Evolutionary conservation across 768 basidiomycete genomes (phyloP), one percentile per base, ranked within the genome.

Genomic region (Pisolithus sp.): DNA sequence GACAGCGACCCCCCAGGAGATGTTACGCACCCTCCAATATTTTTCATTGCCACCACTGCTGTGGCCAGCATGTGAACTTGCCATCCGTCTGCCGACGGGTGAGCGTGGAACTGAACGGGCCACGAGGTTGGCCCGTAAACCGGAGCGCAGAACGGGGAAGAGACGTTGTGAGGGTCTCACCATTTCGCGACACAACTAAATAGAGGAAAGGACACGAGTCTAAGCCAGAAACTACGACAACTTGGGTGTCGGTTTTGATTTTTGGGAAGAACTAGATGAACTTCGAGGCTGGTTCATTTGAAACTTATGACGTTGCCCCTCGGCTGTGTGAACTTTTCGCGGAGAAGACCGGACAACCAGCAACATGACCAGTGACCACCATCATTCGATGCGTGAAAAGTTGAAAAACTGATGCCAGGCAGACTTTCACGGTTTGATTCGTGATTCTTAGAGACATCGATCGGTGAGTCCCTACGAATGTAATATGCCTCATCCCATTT

Each of bases 11-110:
- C 34, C 6, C 10, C 30, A 8, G 18, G 1, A 7, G 31, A 26
- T 8, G 38, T 43, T n/a, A 60, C 68, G 31, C 31, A 68, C 67
- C 13, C 68, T 68, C 67, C 67, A 68, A 12, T 57, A 55, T 13
- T 36, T 60, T 46, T 68, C 67, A 34, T 44, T 61, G 3, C 59
- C 45, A 18, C 55, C 12, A 20, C 53, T 50, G 9, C 49, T 47
- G 37, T 65, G 65, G 42, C 52, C 10, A 26, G 56, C 46, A 57
- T 64, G 58, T 36, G 60, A 64, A 28, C 61, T 64, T 59, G 62
- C 59, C 55, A 48, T 58, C 26, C 67, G 68, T 41, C 57, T 59
- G 48, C 59, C 44, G 48, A 56, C 39, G 23, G 51, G 43, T 48
- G 49, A 15, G 38, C 59, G 59, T 15, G 56, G 34, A 43, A 46